Percentiles rank a stretch among this genome's conserved stretches.
These are phyloP conservation scores for Thelephora terrestris DNA, from an alignment of 1,284 basidiomycete species.

Conservation along the genomic window DNA sequence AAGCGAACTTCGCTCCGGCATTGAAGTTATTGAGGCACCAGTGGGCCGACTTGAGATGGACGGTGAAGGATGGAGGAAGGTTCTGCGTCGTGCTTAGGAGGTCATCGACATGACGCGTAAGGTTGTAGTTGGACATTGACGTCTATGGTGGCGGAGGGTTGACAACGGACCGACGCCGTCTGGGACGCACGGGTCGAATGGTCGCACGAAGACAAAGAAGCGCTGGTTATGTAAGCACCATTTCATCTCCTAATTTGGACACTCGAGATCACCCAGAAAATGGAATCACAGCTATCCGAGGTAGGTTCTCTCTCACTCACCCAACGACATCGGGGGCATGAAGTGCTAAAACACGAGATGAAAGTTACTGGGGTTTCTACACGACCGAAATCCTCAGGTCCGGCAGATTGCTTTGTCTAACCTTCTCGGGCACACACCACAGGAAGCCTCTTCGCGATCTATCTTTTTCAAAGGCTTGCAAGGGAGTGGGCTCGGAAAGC, in stretches of 20 bases:
- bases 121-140: conserved; percentile 58
- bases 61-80: conserved; percentile 58
- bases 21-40: conserved; percentile 59
- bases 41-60: conserved; percentile 65
- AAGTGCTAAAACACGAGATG: too few species aligned
- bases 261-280: conserved; percentile 13
- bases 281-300: conserved; percentile 54
- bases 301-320: conserved; percentile 21
- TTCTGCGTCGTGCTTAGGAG: conserved; percentile 47
- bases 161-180: too few species aligned
- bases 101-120: conserved; percentile 47
- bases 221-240: conserved; percentile 6
- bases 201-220: background rate
- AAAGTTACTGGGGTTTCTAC: conserved; percentile 78
- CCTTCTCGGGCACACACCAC: conserved; percentile 71
- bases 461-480: conserved; percentile 63
- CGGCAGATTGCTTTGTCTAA: conserved; percentile 81
- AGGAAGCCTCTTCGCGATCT: conserved; percentile 57
- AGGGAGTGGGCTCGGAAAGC: conserved; percentile 44
- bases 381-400: conserved; percentile 81
- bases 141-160: conserved; percentile 9
- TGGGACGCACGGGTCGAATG: too few species aligned
- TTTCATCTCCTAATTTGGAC: background rate
- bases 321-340: too few species aligned
- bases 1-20: conserved; percentile 59